These are phyloP conservation scores for Fusarium vanettenii DNA, from an alignment of 2,329 filamentous ascomycete genomes.

Conservation along the genomic window DNA sequence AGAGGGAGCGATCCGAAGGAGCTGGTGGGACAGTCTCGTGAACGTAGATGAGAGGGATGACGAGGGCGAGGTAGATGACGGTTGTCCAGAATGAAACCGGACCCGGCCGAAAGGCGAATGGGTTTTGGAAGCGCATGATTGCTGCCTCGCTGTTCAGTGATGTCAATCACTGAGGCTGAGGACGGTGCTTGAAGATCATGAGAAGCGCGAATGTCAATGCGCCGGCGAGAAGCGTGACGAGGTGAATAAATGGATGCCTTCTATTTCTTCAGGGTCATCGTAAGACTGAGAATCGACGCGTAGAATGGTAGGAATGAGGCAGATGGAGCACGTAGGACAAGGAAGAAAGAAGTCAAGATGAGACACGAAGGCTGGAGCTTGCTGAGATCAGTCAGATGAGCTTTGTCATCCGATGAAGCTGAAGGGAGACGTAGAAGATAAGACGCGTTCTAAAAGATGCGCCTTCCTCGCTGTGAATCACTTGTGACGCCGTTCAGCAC, in stretches of 20 bases:
- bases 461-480: constrained; percentile 14
- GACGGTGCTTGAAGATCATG: not conserved
- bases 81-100: constrained; percentile 86
- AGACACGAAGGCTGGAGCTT: constrained; percentile 29
- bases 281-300: constrained; percentile 9
- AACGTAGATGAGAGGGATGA: constrained; percentile 77
- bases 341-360: constrained; percentile 16
- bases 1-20: constrained; percentile 62
- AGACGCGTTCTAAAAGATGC: constrained; percentile 18
- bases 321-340: constrained; percentile 24
- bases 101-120: constrained; percentile 81
- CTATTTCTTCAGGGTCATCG: constrained; percentile 29
- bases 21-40: constrained; percentile 80
- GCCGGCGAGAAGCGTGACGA: not conserved
- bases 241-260: constrained; percentile 2
- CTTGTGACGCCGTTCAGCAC: not conserved
- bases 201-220: constrained; percentile 14
- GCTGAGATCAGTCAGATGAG: constrained; percentile 21
- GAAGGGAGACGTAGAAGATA: constrained; percentile 7
- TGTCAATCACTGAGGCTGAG: constrained; percentile 14
- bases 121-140: constrained; percentile 57
- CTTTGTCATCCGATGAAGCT: constrained; percentile 10
- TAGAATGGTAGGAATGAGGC: constrained; percentile 9
- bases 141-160: not conserved
- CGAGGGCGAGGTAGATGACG: constrained; percentile 80